These are phyloP conservation scores for Pyrenochaeta sp. DNA, from an alignment of 2,329 filamentous ascomycete genomes.

Conservation along the genomic window DNA sequence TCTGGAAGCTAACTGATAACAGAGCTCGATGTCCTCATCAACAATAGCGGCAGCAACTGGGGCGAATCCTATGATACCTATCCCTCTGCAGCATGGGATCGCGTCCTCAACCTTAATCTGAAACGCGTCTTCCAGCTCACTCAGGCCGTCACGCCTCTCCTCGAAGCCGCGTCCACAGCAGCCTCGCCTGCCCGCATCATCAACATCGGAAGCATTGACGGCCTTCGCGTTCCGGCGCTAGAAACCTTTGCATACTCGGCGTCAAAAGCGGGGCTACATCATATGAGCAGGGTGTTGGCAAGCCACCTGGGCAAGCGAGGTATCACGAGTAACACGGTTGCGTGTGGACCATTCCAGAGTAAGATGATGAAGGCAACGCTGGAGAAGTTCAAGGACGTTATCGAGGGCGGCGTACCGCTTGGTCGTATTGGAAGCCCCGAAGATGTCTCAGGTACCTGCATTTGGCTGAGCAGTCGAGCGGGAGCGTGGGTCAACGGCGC, in stretches of 20 bases:
- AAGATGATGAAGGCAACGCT: constrained; percentile 79
- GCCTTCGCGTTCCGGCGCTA: constrained; percentile 65
- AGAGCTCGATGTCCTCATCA: constrained; percentile 69
- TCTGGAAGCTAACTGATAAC: constrained; percentile 10
- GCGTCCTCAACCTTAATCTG: constrained; percentile 67
- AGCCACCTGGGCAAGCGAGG: constrained; percentile 67
- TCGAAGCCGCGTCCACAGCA: constrained; percentile 60
- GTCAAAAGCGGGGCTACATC: constrained; percentile 70
- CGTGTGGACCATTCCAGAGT: constrained; percentile 75
- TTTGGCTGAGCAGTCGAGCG: constrained; percentile 74
- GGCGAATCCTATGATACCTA: constrained; percentile 67
- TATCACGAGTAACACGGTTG: constrained; percentile 73
- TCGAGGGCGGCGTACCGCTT: constrained; percentile 69
- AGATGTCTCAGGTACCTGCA: constrained; percentile 75
- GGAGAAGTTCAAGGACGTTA: constrained; percentile 63
- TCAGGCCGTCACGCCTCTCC: constrained; percentile 68
- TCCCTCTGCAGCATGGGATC: constrained; percentile 62
- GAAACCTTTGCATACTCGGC: constrained; percentile 69
- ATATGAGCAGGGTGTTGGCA: constrained; percentile 71
- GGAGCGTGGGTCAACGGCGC: constrained; percentile 60
- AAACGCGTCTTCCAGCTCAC: constrained; percentile 73
- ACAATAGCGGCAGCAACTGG: constrained; percentile 73
- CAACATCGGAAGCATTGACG: constrained; percentile 72
- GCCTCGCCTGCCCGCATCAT: constrained; percentile 66
- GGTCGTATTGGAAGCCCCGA: constrained; percentile 71